phyloP scores from a whole-genome alignment of 768 basidiomycete genomes.

The Rhizopogon roseolus region DNA sequence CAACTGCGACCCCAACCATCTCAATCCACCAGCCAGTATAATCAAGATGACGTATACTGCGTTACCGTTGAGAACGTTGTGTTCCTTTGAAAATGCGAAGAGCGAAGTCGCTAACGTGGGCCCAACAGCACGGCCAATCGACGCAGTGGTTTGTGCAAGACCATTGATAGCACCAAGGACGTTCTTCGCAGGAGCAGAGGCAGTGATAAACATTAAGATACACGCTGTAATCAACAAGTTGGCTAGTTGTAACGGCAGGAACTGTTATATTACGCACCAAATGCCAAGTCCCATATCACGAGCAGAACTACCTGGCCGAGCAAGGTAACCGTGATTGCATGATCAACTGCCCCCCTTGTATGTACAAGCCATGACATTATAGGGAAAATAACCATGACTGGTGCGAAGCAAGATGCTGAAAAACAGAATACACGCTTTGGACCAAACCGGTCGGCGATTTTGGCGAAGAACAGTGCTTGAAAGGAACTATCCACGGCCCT shows the following conservation, averaged over 20 bases:
- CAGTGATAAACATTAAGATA: conserved; percentile 49
- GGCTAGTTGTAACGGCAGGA: background rate
- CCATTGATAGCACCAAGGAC: conserved; percentile 59
- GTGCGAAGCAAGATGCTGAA: conserved; percentile 18
- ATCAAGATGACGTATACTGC: conserved; percentile 42
- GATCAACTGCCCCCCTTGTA: conserved; percentile 42
- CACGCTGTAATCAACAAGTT: conserved; percentile 31
- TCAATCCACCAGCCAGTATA: conserved; percentile 18
- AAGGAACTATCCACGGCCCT: conserved; percentile 34
- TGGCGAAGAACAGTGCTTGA: conserved; percentile 35
- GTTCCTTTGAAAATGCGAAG: conserved; percentile 49
- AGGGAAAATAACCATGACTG: too few species aligned
- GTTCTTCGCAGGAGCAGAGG: conserved; percentile 45
- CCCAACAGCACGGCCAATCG: conserved; percentile 44
- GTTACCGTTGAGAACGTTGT: conserved; percentile 45
- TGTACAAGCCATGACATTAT: conserved; percentile 33
- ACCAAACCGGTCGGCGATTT: conserved; percentile 29
- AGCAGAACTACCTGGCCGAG: conserved; percentile 18
- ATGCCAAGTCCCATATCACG: conserved; percentile 37
- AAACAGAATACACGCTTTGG: conserved; percentile 26
- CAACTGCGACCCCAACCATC: conserved; percentile 32
- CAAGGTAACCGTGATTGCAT: conserved; percentile 39
- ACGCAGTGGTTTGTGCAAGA: conserved; percentile 43
- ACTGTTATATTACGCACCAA: conserved; percentile 25
- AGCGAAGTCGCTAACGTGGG: conserved; percentile 45